Base-by-base conservation (phyloP, 495 filamentous ascomycete genomes). In the Neurospora sp. region DNA sequence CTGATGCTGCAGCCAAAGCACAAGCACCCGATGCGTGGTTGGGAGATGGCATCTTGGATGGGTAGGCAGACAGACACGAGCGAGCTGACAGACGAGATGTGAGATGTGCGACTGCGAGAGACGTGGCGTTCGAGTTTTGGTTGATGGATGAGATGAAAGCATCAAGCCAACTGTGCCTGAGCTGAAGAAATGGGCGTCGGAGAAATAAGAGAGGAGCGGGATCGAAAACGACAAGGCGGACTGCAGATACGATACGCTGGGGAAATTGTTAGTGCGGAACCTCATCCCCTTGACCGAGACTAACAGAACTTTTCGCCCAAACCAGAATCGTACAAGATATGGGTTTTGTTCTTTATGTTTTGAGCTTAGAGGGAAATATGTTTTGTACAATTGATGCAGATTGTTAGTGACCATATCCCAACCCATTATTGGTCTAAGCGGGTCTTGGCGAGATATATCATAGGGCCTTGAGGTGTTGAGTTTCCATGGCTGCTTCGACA, bases 361-460 rank as follows among this genome's bases (percentile, higher is more conserved):
- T 18, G 0, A 3, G 14, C 22, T 7, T 18, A 0, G 41, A 5
- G 7, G 6, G 8, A 9, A 45, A 1, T 8, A 20, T 45, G 9
- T 45, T 8, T 3, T 22, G 45, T 12, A 53, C 0, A 6, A 5
- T 0, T 0, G 1, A 12, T 0, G 9, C 9, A 53, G 1, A 5
- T 12, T 22, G 9, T 53, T 53, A 53, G 45, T 12, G 45, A 22
- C 10, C 4, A 12, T 3, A 27, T 2, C 27, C 27, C 27, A 22
- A 27, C 20, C 4, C 4, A 53, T 6, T 10, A 22, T 3, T 59
- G 48, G 10, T 14, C 22, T 3, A 12, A 5, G 4, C 3, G 20
- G 9, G 45, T 31, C 27, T 31, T 31, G 27, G 48, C 4, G n/a
- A 48, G 4, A 22, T 1, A 20, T 37, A 37, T 5, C n/a, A 48